Evolutionary conservation across 1,284 basidiomycete genomes (phyloP), one percentile per base, ranked within the genome.

Genomic region (Apiotrichum veenhuisii): DNA sequence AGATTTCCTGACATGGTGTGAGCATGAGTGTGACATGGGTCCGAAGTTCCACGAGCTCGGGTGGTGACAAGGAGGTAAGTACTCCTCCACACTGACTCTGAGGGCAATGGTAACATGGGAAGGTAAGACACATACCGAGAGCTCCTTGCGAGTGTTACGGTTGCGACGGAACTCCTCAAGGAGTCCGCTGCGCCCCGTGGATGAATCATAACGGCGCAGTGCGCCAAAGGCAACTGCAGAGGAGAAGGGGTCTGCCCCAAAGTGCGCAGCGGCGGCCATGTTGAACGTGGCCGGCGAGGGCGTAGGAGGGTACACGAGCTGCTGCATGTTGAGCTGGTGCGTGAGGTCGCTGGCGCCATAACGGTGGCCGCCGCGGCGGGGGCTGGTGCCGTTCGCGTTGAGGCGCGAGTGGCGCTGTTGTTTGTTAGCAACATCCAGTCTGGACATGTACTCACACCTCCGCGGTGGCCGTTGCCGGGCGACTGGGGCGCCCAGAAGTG

Each of bases 161-260:
- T 87, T 88, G 38, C 84, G 82, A 58, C 91, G 83, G 76, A 94
- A 96, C 59, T 93, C 89, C 61, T 94, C 90, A 55, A 96, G 76
- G 27, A 89, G 71, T 15, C 83, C 80, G 71, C 88, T 90, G 46
- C 88, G 83, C 55, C 30, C 30, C 30, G 27, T 12, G 26, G 49
- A 5, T 9, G 23, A 8, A 9, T 50, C 49, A 12, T 20, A 38
- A 3, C 38, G 25, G n/a, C 49, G 49, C 10, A 27, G 20, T 17
- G n/a, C 4, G 4, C 36, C 36, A 38, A 9, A 20, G 25, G 37
- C 26, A 37, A 40, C 25, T 12, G 40, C 40, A 4, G 46, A 37
- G 7, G 46, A 37, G 48, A 40, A 40, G 12, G 34, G 34, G 46
- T 48, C 37, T 20, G 30, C n/a, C 4, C n/a, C 45, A 34, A 36